Percentiles rank a stretch among this genome's conserved stretches.
These are phyloP conservation scores for Nicotiana undulata DNA, from an alignment of 257 asterid genomes.

Conservation along the genomic window DNA sequence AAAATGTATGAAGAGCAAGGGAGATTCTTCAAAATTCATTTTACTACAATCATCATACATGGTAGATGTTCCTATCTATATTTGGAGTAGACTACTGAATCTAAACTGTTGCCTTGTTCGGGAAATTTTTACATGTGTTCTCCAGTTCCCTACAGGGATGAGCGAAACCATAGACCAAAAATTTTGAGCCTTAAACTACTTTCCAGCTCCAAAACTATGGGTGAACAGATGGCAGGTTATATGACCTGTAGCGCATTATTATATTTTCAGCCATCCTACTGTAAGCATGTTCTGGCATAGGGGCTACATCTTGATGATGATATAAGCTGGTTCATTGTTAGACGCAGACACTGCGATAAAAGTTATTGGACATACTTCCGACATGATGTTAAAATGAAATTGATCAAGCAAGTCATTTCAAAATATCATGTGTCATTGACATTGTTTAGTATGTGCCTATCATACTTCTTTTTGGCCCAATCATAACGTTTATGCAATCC, in stretches of 20 bases:
- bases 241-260: not conserved
- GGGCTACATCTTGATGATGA: not conserved
- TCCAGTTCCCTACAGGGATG: not conserved
- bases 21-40: not conserved
- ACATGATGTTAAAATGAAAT: not conserved
- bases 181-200: too few species aligned
- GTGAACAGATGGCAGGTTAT: not conserved
- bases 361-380: not conserved
- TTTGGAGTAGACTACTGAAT: not conserved
- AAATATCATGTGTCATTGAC: not conserved
- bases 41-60: not conserved
- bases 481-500: not conserved
- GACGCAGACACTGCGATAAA: not conserved
- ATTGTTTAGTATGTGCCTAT: not conserved
- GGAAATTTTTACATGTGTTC: not conserved
- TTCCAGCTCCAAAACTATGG: not conserved
- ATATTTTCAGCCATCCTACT: not conserved
- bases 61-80: not conserved
- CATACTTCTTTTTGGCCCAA: not conserved
- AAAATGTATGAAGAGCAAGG: not conserved
- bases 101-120: not conserved
- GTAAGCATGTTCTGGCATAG: not conserved
- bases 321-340: not conserved
- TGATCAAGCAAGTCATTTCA: not conserved
- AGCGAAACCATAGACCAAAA: too few species aligned